These are phyloP conservation scores for Candida verbasci DNA, from an alignment of 805 yeast species.

Conservation along the genomic window DNA sequence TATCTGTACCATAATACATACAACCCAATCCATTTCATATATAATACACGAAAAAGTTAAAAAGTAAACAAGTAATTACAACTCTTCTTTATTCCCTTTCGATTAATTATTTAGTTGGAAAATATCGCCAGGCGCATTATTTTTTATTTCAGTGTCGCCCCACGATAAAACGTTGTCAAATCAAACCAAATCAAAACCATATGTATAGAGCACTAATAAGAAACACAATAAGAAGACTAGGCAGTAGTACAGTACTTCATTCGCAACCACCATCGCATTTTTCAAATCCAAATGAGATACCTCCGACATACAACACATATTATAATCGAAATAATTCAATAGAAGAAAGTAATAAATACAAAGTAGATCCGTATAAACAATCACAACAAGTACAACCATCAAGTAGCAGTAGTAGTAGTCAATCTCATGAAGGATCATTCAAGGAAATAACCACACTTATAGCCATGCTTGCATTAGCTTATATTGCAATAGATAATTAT, in stretches of 20 bases:
- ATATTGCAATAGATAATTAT: conserved; percentile 51
- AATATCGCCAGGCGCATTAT: too few relatives aligned
- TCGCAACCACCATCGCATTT: conserved; percentile 22
- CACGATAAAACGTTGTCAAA: too few relatives aligned
- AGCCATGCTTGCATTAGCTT: conserved; percentile 41
- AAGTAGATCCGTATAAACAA: background rate
- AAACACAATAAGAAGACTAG: too few relatives aligned
- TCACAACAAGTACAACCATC: conserved; percentile 4
- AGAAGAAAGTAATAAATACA: background rate
- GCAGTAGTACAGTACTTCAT: too few relatives aligned
- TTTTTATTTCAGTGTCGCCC: too few relatives aligned
- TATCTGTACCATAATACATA: too few relatives aligned
- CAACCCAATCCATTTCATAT: too few relatives aligned
- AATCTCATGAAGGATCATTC: conserved; percentile 12
- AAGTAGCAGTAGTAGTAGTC: background rate
- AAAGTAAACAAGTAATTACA: background rate
- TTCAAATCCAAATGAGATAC: conserved; percentile 13
- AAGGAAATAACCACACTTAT: conserved; percentile 40
- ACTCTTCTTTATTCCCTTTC: too few relatives aligned
- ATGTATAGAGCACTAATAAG: too few relatives aligned
- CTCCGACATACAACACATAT: background rate
- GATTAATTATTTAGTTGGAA: too few relatives aligned
- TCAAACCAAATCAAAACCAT: too few relatives aligned
- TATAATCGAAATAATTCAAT: too few relatives aligned
- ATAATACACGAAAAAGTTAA: background rate